Percentiles rank a stretch among this genome's conserved stretches.
Evolutionary conservation across 1,139 yeast genomes (phyloP).

Genomic region (Candida sp.): DNA sequence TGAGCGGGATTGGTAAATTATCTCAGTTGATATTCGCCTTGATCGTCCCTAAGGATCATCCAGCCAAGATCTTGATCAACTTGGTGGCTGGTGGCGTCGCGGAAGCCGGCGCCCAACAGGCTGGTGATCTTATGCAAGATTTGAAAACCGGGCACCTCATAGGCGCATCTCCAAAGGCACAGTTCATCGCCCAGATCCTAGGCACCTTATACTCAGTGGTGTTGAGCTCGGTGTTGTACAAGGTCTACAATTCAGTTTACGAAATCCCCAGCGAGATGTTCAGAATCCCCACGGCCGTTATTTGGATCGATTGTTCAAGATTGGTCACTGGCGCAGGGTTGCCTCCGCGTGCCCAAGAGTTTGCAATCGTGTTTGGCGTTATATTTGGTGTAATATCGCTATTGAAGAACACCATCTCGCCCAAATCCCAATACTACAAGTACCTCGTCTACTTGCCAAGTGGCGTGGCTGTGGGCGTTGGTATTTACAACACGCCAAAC

Average conservation of each 20-base stretch:
- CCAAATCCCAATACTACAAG: conserved; percentile 37
- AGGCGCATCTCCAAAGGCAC: conserved; percentile 94
- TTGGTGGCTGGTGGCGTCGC: conserved; percentile 96
- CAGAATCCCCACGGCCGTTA: conserved; percentile 92
- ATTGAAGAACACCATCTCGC: conserved; percentile 56
- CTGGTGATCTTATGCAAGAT: conserved; percentile 98
- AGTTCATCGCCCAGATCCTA: conserved; percentile 85
- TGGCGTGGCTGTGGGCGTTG: conserved; percentile 98
- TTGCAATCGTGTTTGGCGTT: conserved; percentile 67
- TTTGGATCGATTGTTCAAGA: conserved; percentile 97
- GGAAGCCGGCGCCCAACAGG: conserved; percentile 99
- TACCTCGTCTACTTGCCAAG: conserved; percentile 73
- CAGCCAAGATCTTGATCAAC: conserved; percentile 83
- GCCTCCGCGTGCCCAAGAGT: conserved; percentile 76
- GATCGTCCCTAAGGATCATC: conserved; percentile 74
- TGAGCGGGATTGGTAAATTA: conserved; percentile 93
- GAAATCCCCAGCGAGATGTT: conserved; percentile 82
- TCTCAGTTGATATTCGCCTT: conserved; percentile 89
- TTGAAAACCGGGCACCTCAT: conserved; percentile 90
- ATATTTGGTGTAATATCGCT: conserved; percentile 75
- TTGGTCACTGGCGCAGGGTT: conserved; percentile 90
- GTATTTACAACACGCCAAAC: conserved; percentile 92
- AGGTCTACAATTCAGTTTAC: conserved; percentile 79
- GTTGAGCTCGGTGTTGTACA: conserved; percentile 81
- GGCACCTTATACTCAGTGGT: conserved; percentile 88